Evolutionary conservation across 345 rosid species (phyloP), one percentile per base, ranked within the genome.

Genomic region (Brassica incana): DNA sequence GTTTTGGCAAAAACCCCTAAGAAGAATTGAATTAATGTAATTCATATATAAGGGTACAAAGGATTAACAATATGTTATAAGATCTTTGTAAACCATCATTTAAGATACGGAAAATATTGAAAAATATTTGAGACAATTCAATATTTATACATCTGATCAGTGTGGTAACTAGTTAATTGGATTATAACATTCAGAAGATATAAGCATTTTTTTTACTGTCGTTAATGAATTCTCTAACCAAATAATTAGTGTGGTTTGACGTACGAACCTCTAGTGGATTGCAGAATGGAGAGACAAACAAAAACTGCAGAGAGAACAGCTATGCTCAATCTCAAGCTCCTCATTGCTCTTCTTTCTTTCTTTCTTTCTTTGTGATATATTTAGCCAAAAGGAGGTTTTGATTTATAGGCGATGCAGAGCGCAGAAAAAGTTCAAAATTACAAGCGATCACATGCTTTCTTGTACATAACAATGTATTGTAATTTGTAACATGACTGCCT

Each of bases 231-330:
- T 56, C 61, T 56, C 10, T 56, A 18, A 56, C 18, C 61, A 18
- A 18, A 58, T 18, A 58, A 15, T 58, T 56, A 29, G 32, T 6
- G 6, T 56, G 18, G 61, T 8, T 16, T 16, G 18, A 56, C 11
- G 12, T 6, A 58, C 29, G 63, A 8, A 59, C 62, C 62, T 1
- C 8, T 50, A 50, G 73, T 25, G 10, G 62, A 69, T 29, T 27
- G 73, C 23, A 68, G 35, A 38, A 69, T 69, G 61, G 73, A 69
- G 40, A 69, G 2, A 29, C 73, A 69, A 48, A 69, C 25, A 11
- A 48, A 7, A 4, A 29, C 4, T 27, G 62, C 14, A n/a, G 8
- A 8, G 32, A 69, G 14, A 50, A 50, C 25, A 69, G 18, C 8
- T 29, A 2, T 69, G 40, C 16, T 50, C 40, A 69, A 27, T 35